Evolutionary conservation across 208 protist species (phyloP), one percentile per base, ranked within the genome.

Genomic region (Angomonas deanei): DNA sequence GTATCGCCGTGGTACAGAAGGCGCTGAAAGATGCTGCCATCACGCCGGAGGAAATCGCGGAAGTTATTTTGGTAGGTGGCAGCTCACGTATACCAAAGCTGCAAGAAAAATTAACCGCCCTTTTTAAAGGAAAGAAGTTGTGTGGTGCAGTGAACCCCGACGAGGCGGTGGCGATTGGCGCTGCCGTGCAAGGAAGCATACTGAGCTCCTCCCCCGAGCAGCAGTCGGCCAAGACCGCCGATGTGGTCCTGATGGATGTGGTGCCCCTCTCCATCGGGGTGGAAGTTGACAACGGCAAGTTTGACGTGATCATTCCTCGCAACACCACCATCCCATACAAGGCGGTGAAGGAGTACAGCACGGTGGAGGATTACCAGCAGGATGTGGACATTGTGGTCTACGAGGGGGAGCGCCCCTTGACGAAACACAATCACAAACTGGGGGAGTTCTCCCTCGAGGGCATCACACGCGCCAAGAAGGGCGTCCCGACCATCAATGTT

Each of bases 311-410:
- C 48, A 90, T 97, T 54, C 68, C 72, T 13, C 83, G 89, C 64
- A 97, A 97, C 74, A 93, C 92, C 1, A 92, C 82, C 50, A 93
- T 96, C 33, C 92, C 92, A 15, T 89, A 86, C 70, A 70, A 74
- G 49, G 79, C 72, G 19, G 88, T 74, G 75, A 86, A 92, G 74
- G 91, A 96, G 63, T 99, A 99, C 97, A 99, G 61, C 96, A 96
- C 91, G n/a, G 79, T 90, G 15, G 72, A 94, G 61, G 97, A 99
- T 77, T 98, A 99, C 82, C 98, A 99, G 89, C 74, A 83, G 19
- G 97, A 91, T 54, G 98, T 99, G 47, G 80, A 98, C 55, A 98
- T 99, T 67, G 94, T 99, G 81, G 97, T 99, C n/a, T 99, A 92
- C 76, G 98, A 99, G 76, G 99, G 99, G 60, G 98, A 99, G 87